Evolutionary conservation across 1,284 basidiomycete genomes (phyloP), one percentile per base, ranked within the genome.

Genomic region (Naganishia sp.): DNA sequence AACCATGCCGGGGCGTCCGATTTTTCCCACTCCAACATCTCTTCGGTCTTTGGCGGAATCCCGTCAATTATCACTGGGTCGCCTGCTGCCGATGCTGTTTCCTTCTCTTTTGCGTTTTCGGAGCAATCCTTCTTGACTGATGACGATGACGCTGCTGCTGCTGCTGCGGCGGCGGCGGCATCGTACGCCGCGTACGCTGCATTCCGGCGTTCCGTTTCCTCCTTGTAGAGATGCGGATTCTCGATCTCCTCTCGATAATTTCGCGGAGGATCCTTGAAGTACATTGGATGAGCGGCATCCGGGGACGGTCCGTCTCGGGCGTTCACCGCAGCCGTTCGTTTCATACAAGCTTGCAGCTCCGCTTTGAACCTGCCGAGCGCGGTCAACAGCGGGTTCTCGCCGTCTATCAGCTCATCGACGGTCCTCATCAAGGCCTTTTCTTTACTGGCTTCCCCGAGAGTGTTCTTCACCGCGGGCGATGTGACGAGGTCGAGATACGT

Each of bases 341-440:
- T 49, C 61, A 53, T 52, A 41, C 50, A 32, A 21, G 39, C 62
- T 13, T 78, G 70, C 4, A 77, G 67, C 2, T 77, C 74, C 57
- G 77, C 76, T 42, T 74, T 72, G 45, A 80, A 68, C 39, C 76
- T 63, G 0, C 80, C 79, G 10, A 80, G 66, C 25, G 76, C 75
- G 65, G 77, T 75, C 70, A 77, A 71, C 39, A 81, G 65, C 9
- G 75, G 75, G 61, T 75, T 79, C 68, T 81, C 80, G 35, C 78
- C 77, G 47, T 81, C 78, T 32, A 81, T 68, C 31, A 81, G 66
- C 57, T 81, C 79, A 39, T 74, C 75, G 0, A 78, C 76, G 6
- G 80, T 80, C 28, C 75, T 65, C 66, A 77, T 75, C 43, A 81
- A 57, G 0, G 78, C 79, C 23, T 71, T 73, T 69, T 81, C 80